phyloP scores from a whole-genome alignment of 208 protist genomes.

The Acanthamoeba castellanii region DNA sequence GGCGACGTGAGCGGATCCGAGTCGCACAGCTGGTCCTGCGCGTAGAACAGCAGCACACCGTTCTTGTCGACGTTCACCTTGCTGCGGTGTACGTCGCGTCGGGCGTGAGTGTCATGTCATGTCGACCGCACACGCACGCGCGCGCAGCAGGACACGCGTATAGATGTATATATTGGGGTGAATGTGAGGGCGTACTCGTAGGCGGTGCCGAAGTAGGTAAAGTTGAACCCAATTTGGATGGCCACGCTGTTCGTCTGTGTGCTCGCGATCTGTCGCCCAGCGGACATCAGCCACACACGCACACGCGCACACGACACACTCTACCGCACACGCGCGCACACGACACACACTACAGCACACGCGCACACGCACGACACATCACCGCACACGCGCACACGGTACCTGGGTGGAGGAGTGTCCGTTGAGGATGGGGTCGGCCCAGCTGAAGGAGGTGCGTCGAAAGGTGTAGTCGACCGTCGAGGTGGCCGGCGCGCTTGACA shows the following conservation, averaged over 20 bases:
- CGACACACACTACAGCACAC: neutral
- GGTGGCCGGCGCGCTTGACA: constrained; percentile 6
- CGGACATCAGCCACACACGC: neutral
- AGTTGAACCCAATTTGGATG: constrained; percentile 23
- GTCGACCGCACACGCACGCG: neutral
- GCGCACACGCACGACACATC: neutral
- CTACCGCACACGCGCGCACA: neutral
- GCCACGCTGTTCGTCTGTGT: neutral
- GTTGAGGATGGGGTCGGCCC: constrained; percentile 56
- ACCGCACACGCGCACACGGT: neutral
- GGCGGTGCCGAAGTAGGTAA: constrained; percentile 9
- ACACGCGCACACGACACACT: neutral
- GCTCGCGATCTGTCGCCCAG: neutral
- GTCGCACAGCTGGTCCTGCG: constrained; percentile 53
- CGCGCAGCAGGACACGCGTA: neutral
- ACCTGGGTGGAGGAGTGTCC: neutral
- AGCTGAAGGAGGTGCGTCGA: constrained; percentile 18
- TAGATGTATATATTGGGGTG: neutral
- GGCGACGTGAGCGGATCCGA: constrained; percentile 36
- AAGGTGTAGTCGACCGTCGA: constrained; percentile 58
- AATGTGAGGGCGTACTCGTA: constrained; percentile 21
- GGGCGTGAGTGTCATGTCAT: neutral
- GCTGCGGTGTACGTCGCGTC: neutral
- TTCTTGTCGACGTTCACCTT: constrained; percentile 62
- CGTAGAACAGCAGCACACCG: constrained; percentile 41